Percentiles rank a stretch among this genome's conserved stretches.
phyloP scores from a whole-genome alignment of 1,284 basidiomycete species.

The Sporisorium iseilematis-ciliati region DNA sequence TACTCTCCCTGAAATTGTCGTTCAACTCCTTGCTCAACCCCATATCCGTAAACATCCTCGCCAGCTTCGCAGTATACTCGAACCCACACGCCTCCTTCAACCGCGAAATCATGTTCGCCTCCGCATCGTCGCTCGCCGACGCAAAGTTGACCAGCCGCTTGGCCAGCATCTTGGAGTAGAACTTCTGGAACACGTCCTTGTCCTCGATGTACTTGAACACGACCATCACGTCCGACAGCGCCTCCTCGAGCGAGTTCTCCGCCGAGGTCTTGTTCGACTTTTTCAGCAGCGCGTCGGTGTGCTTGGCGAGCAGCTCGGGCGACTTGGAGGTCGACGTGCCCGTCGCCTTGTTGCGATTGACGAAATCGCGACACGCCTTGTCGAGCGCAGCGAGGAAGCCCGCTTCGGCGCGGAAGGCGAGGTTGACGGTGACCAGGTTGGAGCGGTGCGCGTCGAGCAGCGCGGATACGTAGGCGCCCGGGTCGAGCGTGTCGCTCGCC shows the following conservation, averaged over 20 bases:
- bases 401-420: constrained; percentile 92
- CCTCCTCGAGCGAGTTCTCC: constrained; percentile 88
- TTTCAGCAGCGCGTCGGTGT: constrained; percentile 88
- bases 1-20: constrained; percentile 95
- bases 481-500: constrained; percentile 73
- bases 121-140: constrained; percentile 95
- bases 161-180: constrained; percentile 96
- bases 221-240: constrained; percentile 92
- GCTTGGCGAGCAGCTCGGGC: constrained; percentile 93
- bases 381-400: constrained; percentile 96
- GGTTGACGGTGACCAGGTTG: constrained; percentile 88
- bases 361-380: constrained; percentile 91
- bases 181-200: constrained; percentile 99
- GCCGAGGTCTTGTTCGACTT: constrained; percentile 95
- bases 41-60: constrained; percentile 99
- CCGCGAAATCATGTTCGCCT: constrained; percentile 98
- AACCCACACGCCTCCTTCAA: constrained; percentile 98
- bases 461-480: constrained; percentile 94
- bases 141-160: constrained; percentile 92
- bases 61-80: constrained; percentile 97
- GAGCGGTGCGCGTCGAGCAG: constrained; percentile 90
- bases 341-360: constrained; percentile 88
- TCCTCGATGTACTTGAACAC: constrained; percentile 99
- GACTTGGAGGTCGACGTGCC: constrained; percentile 75
- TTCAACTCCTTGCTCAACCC: constrained; percentile 95